Conservation (phyloP, 2,329 filamentous ascomycete species). For the Dactylellina cionopaga region DNA sequence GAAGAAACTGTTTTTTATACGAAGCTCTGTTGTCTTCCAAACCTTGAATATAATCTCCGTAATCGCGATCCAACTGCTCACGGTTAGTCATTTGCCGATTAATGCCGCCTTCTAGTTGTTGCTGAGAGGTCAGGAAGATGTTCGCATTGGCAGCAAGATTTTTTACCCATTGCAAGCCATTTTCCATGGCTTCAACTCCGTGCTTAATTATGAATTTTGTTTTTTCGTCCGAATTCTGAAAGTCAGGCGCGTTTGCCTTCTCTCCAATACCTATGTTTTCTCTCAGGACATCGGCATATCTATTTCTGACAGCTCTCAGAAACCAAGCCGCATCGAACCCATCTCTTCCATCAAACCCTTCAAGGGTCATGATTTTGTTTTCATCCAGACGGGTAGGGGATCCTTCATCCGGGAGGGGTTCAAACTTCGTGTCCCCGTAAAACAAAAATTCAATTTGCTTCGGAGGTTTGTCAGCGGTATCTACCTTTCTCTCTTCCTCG, state of each 20-base stretch:
- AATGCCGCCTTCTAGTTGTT: not conserved
- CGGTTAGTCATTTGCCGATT: not conserved
- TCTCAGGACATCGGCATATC: not conserved
- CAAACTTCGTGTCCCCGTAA: not conserved
- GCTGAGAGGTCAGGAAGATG: not conserved
- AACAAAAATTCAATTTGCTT: too few species aligned
- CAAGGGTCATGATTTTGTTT: not conserved
- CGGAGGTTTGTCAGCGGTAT: too few species aligned
- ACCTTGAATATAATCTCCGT: not conserved
- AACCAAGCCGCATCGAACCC: not conserved
- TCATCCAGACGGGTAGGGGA: not conserved
- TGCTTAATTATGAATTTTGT: not conserved
- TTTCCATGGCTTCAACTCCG: not conserved
- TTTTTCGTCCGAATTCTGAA: not conserved
- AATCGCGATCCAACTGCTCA: not conserved
- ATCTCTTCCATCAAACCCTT: not conserved
- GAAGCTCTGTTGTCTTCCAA: too few species aligned
- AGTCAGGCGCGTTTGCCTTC: not conserved
- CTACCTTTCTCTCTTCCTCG: not conserved
- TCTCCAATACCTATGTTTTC: not conserved
- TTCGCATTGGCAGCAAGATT: not conserved
- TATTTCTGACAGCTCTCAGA: not conserved
- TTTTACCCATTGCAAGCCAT: slow-evolving; percentile 8
- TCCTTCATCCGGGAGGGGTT: too few species aligned
- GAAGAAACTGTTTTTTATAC: too few species aligned